phyloP scores from a whole-genome alignment of 2,329 filamentous ascomycete species.

The Diaporthe ampelina region DNA sequence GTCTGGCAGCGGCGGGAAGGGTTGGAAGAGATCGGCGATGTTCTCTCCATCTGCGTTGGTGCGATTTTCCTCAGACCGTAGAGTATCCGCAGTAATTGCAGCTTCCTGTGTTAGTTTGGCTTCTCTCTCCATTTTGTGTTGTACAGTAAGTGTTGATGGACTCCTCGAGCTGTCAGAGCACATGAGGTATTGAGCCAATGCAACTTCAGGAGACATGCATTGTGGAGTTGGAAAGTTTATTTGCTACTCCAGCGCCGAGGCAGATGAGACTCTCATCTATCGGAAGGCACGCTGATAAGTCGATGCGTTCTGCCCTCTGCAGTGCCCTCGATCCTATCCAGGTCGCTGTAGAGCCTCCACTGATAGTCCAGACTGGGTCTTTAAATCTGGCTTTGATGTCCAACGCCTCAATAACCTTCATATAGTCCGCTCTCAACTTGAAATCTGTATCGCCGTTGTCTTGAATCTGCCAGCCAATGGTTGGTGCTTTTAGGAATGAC shows the following conservation, averaged over 20 bases:
- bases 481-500: slow-evolving; percentile 55
- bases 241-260: not conserved
- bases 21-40: not conserved
- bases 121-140: not conserved
- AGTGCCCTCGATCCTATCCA: slow-evolving; percentile 45
- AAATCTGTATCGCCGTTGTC: slow-evolving; percentile 23
- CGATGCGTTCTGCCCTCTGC: slow-evolving; percentile 40
- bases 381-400: slow-evolving; percentile 14
- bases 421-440: not conserved
- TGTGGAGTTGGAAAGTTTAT: not conserved
- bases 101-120: not conserved
- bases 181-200: not conserved
- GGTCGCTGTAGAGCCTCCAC: slow-evolving; percentile 47
- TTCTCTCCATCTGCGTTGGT: not conserved
- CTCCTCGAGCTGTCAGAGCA: not conserved
- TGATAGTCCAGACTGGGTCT: slow-evolving; percentile 42
- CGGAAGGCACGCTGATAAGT: too few species aligned
- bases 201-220: not conserved
- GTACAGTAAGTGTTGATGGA: not conserved
- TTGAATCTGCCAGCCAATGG: slow-evolving; percentile 51
- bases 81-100: not conserved
- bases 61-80: not conserved
- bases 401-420: slow-evolving; percentile 3
- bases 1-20: not conserved
- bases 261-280: not conserved